These are phyloP conservation scores for Pseudogymnoascus sp. DNA, from an alignment of 2,329 filamentous ascomycete species.

Conservation along the genomic window DNA sequence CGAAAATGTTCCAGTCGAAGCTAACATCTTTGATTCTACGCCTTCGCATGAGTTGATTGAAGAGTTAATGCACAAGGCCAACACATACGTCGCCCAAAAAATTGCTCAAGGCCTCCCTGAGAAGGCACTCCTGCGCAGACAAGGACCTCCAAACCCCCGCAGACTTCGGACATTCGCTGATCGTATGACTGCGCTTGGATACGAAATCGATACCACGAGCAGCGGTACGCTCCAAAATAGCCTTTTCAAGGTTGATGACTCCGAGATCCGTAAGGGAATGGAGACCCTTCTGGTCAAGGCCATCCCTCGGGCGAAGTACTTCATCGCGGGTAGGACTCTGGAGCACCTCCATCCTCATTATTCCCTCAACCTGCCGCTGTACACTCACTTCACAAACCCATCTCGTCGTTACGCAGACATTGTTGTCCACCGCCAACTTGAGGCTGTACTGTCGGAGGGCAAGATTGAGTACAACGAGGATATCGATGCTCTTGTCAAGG, in stretches of 20 bases:
- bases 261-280: conserved; percentile 91
- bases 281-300: conserved; percentile 92
- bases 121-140: conserved; percentile 85
- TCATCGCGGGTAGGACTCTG: conserved; percentile 69
- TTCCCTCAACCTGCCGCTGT: conserved; percentile 82
- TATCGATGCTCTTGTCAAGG: conserved; percentile 80
- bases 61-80: conserved; percentile 89
- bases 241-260: conserved; percentile 84
- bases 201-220: conserved; percentile 80
- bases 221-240: conserved; percentile 91
- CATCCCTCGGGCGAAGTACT: conserved; percentile 96
- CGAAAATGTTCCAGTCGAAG: conserved; percentile 93
- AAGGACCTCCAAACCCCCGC: conserved; percentile 76
- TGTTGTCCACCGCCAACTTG: conserved; percentile 89
- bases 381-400: conserved; percentile 96
- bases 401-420: conserved; percentile 93
- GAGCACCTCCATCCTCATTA: conserved; percentile 82
- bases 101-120: conserved; percentile 73
- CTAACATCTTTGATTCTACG: conserved; percentile 91
- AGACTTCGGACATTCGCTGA: conserved; percentile 87
- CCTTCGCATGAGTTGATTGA: conserved; percentile 88
- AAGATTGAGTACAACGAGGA: conserved; percentile 83
- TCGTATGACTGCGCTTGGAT: conserved; percentile 85
- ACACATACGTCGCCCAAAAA: conserved; percentile 80
- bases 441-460: conserved; percentile 75